A percentile compares a stretch with the other conserved stretches of the same genome.
Evolutionary conservation across 371 early-diverging fungal species (phyloP).

Genomic region (Apophysomyces variabilis): DNA sequence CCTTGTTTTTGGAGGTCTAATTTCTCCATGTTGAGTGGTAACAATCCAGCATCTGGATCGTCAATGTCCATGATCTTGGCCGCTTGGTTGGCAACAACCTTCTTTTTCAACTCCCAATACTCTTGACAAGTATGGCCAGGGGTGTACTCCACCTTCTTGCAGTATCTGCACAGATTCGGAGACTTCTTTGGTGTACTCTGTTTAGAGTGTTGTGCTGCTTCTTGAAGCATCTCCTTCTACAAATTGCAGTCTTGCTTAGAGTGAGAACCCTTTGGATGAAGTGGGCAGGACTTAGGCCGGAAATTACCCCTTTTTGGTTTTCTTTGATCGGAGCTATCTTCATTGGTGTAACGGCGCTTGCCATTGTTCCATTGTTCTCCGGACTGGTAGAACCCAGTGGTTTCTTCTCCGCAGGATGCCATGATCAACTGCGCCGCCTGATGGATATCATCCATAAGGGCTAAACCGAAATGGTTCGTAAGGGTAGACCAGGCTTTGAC

Average conservation of each 20-base stretch:
- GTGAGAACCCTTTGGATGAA: neutral
- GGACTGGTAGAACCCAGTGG: neutral
- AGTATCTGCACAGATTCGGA: neutral
- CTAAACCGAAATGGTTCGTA: neutral
- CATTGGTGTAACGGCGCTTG: neutral
- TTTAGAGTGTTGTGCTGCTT: neutral
- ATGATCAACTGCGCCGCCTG: neutral
- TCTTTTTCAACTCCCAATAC: neutral
- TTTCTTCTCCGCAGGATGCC: neutral
- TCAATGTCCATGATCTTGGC: neutral
- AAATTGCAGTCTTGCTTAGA: neutral
- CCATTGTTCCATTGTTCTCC: neutral
- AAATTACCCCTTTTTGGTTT: neutral
- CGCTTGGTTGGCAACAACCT: neutral
- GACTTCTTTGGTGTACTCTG: neutral
- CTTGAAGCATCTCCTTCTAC: neutral
- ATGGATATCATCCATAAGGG: neutral
- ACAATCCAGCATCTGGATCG: neutral
- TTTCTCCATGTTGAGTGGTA: neutral
- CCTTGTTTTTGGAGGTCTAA: no score
- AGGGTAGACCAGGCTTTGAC: neutral
- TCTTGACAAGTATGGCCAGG: neutral
- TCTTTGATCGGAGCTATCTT: neutral
- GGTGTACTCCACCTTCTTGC: no score
- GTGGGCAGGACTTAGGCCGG: neutral